Evolutionary conservation across 192 early-diverging fungal genomes (phyloP), one percentile per base, ranked within the genome.

Genomic region (Entomortierella beljakovae): DNA sequence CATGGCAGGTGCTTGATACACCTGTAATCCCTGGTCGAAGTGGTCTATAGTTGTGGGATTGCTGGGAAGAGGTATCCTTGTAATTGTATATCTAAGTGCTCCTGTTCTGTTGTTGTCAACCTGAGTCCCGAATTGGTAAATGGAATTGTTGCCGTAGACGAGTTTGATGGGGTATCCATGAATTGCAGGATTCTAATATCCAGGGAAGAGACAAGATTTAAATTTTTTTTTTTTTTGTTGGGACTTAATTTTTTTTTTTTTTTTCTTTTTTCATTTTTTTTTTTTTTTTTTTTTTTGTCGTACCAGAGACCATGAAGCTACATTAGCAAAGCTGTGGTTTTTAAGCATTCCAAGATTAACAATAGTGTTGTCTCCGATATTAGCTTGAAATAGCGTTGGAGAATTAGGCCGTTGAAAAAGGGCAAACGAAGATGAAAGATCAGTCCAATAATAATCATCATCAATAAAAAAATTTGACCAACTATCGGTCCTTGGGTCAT

Each of bases 71-170:
- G 69, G 69, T 34, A 71, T 71, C 69, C 53, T 31, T 3, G 69
- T 62, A 26, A 71, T 7, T 9, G 50, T 54, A 16, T 48, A 55
- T 15, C 38, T 48, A 25, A 71, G 69, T 26, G 50, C 7, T 29
- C 69, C 69, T 46, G 69, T 71, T 49, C 26, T 62, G 60, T 71
- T 71, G 53, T 71, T 71, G 51, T 11, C 51, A 49, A 71, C 37
- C 2, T 48, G 3, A 3, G 59, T 62, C 8, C 69, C 69, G 33
- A 71, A 61, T 37, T 71, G 69, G 18, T 62, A 71, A 9, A 71
- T 49, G 0, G 37, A 33, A n/a, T 71, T 57, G n/a, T 71, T 62
- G 29, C 59, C 60, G 10, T 35, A 71, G 42, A 71, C 29, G 1
- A 71, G 42, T 20, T 43, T 23, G 10, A 15, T 62, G 6, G 69